These are phyloP conservation scores for Magnusiomyces fungicola DNA, from an alignment of 1,139 yeast genomes.

Conservation along the genomic window DNA sequence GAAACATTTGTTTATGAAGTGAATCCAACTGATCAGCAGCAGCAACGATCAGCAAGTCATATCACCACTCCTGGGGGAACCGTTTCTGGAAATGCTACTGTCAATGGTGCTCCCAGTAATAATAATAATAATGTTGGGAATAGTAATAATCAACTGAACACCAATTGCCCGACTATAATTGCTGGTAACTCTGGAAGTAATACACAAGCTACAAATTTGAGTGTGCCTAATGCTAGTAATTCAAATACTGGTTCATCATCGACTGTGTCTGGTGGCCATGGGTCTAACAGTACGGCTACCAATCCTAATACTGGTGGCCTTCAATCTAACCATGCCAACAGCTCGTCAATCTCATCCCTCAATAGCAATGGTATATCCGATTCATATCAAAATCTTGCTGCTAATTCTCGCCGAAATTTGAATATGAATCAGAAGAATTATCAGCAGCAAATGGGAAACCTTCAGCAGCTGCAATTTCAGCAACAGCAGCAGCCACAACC, in stretches of 20 bases:
- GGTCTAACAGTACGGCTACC: too few relatives aligned
- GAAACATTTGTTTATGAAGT: constrained; percentile 91
- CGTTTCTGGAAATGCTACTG: not conserved
- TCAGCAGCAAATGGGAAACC: constrained; percentile 10
- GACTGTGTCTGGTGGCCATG: too few relatives aligned
- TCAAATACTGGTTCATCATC: too few relatives aligned
- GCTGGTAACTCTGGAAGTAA: too few relatives aligned
- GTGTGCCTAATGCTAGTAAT: too few relatives aligned
- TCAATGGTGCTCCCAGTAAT: not conserved
- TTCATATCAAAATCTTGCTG: constrained; percentile 13
- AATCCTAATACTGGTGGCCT: too few relatives aligned
- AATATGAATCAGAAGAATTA: constrained; percentile 13
- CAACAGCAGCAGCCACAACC: constrained; percentile 9
- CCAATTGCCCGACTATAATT: too few relatives aligned
- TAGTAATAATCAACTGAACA: not conserved
- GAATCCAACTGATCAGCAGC: constrained; percentile 30
- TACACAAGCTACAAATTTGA: too few relatives aligned
- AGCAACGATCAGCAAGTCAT: not conserved
- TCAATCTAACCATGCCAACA: constrained; percentile 3
- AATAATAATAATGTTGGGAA: not conserved
- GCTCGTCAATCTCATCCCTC: not conserved
- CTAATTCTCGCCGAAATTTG: constrained; percentile 9
- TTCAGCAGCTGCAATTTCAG: constrained; percentile 15
- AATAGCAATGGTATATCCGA: not conserved
- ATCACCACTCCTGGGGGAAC: not conserved